These are phyloP conservation scores for Omphalotus olearius DNA, from an alignment of 1,284 basidiomycete species.

Conservation along the genomic window DNA sequence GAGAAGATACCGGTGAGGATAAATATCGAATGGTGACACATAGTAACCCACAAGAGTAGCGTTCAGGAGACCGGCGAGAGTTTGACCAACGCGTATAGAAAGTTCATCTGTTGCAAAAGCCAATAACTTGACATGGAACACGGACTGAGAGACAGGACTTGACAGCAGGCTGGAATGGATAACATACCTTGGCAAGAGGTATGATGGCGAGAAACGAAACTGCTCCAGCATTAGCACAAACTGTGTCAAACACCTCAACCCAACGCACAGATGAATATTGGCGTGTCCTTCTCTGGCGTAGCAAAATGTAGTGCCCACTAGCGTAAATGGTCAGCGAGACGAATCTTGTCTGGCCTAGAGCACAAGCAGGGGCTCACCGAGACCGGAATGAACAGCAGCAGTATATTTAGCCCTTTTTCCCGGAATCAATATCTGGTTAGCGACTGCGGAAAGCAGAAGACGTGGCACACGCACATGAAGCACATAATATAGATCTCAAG, in stretches of 20 bases:
- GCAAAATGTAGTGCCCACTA: constrained; percentile 75
- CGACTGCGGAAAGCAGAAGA: not conserved
- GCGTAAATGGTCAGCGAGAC: constrained; percentile 3
- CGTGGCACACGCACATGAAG: constrained; percentile 51
- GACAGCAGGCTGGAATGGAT: not conserved
- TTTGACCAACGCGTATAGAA: constrained; percentile 80
- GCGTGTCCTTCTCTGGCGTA: constrained; percentile 44
- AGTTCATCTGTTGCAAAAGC: constrained; percentile 88
- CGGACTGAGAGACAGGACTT: not conserved
- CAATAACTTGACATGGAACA: constrained; percentile 47
- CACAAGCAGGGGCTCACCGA: constrained; percentile 42
- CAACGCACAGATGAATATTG: constrained; percentile 69
- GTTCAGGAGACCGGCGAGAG: constrained; percentile 81
- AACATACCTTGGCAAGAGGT: constrained; percentile 65
- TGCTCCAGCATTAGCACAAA: constrained; percentile 22
- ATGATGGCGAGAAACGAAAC: constrained; percentile 73
- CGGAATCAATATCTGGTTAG: too few species aligned
- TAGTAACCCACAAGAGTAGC: constrained; percentile 67
- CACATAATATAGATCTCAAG: constrained; percentile 42
- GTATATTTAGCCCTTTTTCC: constrained; percentile 55
- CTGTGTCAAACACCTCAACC: not conserved
- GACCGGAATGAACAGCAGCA: constrained; percentile 49
- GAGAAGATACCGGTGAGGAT: too few species aligned
- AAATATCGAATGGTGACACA: too few species aligned
- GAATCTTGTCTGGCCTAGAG: not conserved